Conservation (phyloP, 805 yeast species). For the Candida lessepsii region DNA sequence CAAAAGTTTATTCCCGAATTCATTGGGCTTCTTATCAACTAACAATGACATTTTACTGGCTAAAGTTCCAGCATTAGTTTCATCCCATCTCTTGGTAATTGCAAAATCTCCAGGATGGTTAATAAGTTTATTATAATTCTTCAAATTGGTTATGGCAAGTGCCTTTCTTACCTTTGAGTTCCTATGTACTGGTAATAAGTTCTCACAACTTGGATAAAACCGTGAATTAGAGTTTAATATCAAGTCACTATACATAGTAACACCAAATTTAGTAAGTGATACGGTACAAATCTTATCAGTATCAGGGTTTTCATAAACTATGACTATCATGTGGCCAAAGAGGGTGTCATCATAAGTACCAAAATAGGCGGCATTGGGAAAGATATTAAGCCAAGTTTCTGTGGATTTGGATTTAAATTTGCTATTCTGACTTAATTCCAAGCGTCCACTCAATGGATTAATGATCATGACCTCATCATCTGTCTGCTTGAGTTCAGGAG, state of each 20-base stretch:
- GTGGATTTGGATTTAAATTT: conserved; percentile 14
- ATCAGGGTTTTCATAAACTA: conserved; percentile 50
- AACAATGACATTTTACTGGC: conserved; percentile 66
- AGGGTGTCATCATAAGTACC: conserved; percentile 52
- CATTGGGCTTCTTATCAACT: conserved; percentile 49
- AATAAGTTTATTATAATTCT: conserved; percentile 62
- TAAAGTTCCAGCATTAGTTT: conserved; percentile 76
- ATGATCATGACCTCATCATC: conserved; percentile 16
- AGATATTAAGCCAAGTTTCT: conserved; percentile 37
- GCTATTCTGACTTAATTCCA: conserved; percentile 17
- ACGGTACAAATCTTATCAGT: conserved; percentile 51
- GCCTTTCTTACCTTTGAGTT: conserved; percentile 66
- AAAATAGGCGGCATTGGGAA: conserved; percentile 53
- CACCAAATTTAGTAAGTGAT: conserved; percentile 65
- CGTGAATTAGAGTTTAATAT: conserved; percentile 60
- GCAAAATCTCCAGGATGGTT: conserved; percentile 27
- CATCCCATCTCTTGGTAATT: conserved; percentile 61
- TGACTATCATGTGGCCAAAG: conserved; percentile 45
- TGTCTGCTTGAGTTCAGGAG: background rate
- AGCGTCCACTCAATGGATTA: conserved; percentile 27
- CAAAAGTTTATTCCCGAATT: conserved; percentile 57
- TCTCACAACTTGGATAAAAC: conserved; percentile 77
- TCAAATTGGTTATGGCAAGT: conserved; percentile 69
- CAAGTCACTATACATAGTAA: conserved; percentile 55
- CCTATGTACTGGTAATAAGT: conserved; percentile 49